A percentile compares a stretch with the other conserved stretches of the same genome.
These are phyloP conservation scores for Xylariaceae sp. DNA, from an alignment of 2,329 filamentous ascomycete genomes.

Conservation along the genomic window DNA sequence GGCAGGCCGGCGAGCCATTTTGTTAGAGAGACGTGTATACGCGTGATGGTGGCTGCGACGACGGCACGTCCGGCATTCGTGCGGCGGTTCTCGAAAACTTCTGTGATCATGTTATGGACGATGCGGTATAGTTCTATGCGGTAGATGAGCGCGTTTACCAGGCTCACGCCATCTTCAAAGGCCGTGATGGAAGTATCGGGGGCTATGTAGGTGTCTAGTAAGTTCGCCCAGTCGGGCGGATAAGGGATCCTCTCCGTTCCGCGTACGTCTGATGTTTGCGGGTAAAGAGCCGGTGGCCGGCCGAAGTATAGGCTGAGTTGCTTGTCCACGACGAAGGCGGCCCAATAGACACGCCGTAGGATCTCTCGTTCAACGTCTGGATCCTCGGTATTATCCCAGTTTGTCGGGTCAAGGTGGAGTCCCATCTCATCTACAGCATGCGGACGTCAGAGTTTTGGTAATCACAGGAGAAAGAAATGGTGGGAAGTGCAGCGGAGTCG, in stretches of 20 bases:
- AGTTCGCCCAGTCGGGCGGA: conserved; percentile 44
- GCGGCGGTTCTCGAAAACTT: conserved; percentile 47
- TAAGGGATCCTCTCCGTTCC: conserved; percentile 48
- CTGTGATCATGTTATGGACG: conserved; percentile 46
- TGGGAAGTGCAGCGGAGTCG: neutral
- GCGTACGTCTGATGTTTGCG: conserved; percentile 46
- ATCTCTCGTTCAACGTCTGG: conserved; percentile 44
- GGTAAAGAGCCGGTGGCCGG: conserved; percentile 46
- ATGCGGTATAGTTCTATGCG: conserved; percentile 47
- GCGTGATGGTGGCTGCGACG: conserved; percentile 40
- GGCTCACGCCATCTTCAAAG: conserved; percentile 43
- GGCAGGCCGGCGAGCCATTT: conserved; percentile 46
- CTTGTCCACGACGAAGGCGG: conserved; percentile 47
- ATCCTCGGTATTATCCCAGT: conserved; percentile 43
- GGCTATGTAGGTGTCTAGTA: conserved; percentile 46
- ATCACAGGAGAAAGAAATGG: neutral
- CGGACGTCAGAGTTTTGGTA: neutral
- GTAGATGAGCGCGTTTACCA: conserved; percentile 45
- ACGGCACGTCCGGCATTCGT: conserved; percentile 39
- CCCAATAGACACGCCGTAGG: conserved; percentile 47
- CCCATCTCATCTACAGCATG: conserved; percentile 43
- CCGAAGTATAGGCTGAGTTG: conserved; percentile 50
- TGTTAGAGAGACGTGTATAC: conserved; percentile 44
- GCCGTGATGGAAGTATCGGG: conserved; percentile 42
- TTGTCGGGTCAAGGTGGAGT: conserved; percentile 48